Evolutionary conservation across 2,329 filamentous ascomycete genomes (phyloP).

Genomic region (Pyrenophora graminea): DNA sequence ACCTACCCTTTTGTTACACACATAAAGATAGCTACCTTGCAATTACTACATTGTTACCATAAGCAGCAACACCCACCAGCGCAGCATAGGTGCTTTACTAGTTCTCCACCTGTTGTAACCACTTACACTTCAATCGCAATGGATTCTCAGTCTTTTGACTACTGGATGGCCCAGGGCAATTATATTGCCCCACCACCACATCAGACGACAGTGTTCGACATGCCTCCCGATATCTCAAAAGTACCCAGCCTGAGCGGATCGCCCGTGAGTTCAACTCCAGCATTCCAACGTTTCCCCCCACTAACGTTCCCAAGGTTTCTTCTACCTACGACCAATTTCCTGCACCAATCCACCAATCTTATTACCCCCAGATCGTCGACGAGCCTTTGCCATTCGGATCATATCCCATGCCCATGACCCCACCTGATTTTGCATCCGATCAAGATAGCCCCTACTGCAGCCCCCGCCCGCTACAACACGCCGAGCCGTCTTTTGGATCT

Average conservation of each 20-base stretch:
- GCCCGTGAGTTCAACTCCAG: conserved; percentile 34
- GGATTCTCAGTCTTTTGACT: conserved; percentile 45
- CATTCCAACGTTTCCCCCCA: background rate
- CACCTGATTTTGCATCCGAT: conserved; percentile 47
- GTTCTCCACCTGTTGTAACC: background rate
- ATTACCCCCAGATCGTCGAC: conserved; percentile 41
- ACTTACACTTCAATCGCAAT: conserved; percentile 24
- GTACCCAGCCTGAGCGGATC: conserved; percentile 47
- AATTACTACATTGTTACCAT: background rate
- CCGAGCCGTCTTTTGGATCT: conserved; percentile 30
- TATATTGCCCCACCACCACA: conserved; percentile 39
- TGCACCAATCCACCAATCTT: conserved; percentile 35
- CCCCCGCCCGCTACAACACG: conserved; percentile 35
- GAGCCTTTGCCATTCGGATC: conserved; percentile 39
- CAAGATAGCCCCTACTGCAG: conserved; percentile 48
- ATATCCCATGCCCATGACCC: conserved; percentile 46
- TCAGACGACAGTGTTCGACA: conserved; percentile 39
- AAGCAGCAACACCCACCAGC: background rate
- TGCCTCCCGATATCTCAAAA: conserved; percentile 42
- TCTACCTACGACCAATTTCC: conserved; percentile 46
- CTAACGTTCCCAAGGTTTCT: conserved; percentile 34
- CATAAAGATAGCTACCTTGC: background rate
- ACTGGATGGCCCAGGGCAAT: conserved; percentile 44
- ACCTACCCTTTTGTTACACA: conserved; percentile 5
- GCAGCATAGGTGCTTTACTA: background rate